Percentiles rank a stretch among this genome's conserved stretches.
These are phyloP conservation scores for Candida ficus DNA, from an alignment of 805 yeast species.

Conservation along the genomic window DNA sequence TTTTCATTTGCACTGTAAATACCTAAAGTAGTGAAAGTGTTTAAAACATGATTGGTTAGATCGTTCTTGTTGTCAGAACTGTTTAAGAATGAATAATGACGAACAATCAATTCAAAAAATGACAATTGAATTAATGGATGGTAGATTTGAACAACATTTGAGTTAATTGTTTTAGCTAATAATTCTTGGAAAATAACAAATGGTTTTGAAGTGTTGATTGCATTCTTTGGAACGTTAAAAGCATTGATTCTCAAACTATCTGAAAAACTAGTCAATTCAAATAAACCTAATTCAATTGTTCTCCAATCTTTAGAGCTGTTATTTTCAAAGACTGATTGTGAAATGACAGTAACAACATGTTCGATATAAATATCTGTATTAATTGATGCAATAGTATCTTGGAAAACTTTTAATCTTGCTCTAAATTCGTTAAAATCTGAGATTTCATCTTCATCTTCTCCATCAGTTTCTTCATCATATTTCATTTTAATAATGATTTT, in stretches of 20 bases:
- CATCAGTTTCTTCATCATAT: slow-evolving; percentile 71
- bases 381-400: slow-evolving; percentile 70
- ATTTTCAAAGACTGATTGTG: slow-evolving; percentile 37
- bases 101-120: slow-evolving; percentile 80
- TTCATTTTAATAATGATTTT: slow-evolving; percentile 75
- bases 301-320: slow-evolving; percentile 55
- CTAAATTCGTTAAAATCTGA: slow-evolving; percentile 81
- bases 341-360: slow-evolving; percentile 55
- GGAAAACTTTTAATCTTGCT: slow-evolving; percentile 65
- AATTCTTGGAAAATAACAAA: slow-evolving; percentile 56
- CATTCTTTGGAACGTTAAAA: slow-evolving; percentile 63
- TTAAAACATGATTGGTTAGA: slow-evolving; percentile 58
- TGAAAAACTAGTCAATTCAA: slow-evolving; percentile 70
- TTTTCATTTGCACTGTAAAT: slow-evolving; percentile 68
- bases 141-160: slow-evolving; percentile 43
- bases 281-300: slow-evolving; percentile 79
- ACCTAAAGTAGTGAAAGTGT: slow-evolving; percentile 78
- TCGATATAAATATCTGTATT: slow-evolving; percentile 58
- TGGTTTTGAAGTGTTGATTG: slow-evolving; percentile 62
- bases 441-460: slow-evolving; percentile 67
- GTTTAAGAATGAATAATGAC: slow-evolving; percentile 63
- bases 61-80: slow-evolving; percentile 41
- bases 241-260: slow-evolving; percentile 76
- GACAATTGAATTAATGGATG: slow-evolving; percentile 81
- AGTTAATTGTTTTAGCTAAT: slow-evolving; percentile 44